Evolutionary conservation across 805 yeast species (phyloP).

Genomic region (Candida stauntonica): DNA sequence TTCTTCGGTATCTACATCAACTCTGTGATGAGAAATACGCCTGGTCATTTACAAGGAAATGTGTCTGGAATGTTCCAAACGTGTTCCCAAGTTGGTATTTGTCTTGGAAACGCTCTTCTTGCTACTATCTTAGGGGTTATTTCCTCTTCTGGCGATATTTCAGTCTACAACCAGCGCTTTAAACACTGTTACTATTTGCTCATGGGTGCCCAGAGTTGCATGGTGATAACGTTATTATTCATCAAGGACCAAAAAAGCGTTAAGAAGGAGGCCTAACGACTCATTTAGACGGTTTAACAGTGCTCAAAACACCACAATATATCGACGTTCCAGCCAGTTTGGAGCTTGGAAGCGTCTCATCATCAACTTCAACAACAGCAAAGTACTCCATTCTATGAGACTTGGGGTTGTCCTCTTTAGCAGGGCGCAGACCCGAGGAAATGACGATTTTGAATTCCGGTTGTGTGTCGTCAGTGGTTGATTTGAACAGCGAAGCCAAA

Average conservation of each 20-base stretch:
- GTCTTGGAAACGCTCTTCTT: slow-evolving; percentile 28
- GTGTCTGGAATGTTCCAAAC: slow-evolving; percentile 36
- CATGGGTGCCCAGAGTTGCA: slow-evolving; percentile 6
- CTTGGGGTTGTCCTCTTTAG: not conserved
- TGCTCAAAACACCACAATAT: not conserved
- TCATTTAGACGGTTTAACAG: too few relatives aligned
- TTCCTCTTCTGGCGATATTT: not conserved
- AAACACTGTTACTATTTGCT: slow-evolving; percentile 6
- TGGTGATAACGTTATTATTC: slow-evolving; percentile 2
- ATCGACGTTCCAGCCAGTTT: not conserved
- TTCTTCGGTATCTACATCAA: slow-evolving; percentile 34
- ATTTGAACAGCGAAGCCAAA: not conserved
- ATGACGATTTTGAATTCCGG: not conserved
- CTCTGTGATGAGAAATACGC: slow-evolving; percentile 30
- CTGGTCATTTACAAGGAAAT: slow-evolving; percentile 36
- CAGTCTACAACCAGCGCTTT: slow-evolving; percentile 3
- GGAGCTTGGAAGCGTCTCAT: not conserved
- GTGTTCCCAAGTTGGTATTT: slow-evolving; percentile 31
- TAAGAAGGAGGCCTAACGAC: too few relatives aligned
- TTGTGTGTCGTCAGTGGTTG: not conserved
- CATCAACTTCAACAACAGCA: not conserved
- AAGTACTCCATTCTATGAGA: not conserved
- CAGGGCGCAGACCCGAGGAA: not conserved
- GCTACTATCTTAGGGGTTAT: slow-evolving; percentile 28
- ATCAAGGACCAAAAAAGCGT: slow-evolving; percentile 13